These are phyloP conservation scores for Calonectria honghensis DNA, from an alignment of 2,329 filamentous ascomycete species.

Conservation along the genomic window DNA sequence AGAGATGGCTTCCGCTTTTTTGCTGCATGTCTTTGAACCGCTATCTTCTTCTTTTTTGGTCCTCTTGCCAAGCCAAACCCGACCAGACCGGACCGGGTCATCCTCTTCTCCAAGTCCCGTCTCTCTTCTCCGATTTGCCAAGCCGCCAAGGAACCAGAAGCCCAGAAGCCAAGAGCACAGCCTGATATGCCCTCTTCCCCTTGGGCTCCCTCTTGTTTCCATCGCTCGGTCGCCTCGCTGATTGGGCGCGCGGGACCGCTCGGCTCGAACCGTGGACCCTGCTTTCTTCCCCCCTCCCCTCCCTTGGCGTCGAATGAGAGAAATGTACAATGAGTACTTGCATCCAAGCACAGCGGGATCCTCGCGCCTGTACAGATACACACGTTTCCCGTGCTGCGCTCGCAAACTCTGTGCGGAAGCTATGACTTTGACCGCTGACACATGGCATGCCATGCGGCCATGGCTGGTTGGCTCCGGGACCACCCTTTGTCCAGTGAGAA, in stretches of 20 bases:
- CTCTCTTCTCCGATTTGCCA: not conserved
- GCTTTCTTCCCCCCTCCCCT: slow-evolving; percentile 3
- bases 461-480: slow-evolving; percentile 16
- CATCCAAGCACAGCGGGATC: slow-evolving; percentile 17
- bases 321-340: slow-evolving; percentile 24
- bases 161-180: slow-evolving; percentile 17
- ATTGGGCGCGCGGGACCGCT: slow-evolving; percentile 43
- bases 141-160: not conserved
- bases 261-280: slow-evolving; percentile 38
- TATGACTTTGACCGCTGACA: slow-evolving; percentile 41
- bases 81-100: not conserved
- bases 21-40: not conserved
- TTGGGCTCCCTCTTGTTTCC: slow-evolving; percentile 26
- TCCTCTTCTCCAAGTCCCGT: not conserved
- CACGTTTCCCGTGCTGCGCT: slow-evolving; percentile 6
- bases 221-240: slow-evolving; percentile 25
- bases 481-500: not conserved
- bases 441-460: slow-evolving; percentile 28
- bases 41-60: not conserved
- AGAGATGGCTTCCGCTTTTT: not conserved
- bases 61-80: not conserved
- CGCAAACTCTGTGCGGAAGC: slow-evolving; percentile 19
- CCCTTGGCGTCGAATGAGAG: slow-evolving; percentile 3
- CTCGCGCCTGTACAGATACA: slow-evolving; percentile 20
- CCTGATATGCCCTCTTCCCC: slow-evolving; percentile 24